These are phyloP conservation scores for Alopecurus myosuroides DNA, from an alignment of 176 grass and related monocot species.

Conservation along the genomic window DNA sequence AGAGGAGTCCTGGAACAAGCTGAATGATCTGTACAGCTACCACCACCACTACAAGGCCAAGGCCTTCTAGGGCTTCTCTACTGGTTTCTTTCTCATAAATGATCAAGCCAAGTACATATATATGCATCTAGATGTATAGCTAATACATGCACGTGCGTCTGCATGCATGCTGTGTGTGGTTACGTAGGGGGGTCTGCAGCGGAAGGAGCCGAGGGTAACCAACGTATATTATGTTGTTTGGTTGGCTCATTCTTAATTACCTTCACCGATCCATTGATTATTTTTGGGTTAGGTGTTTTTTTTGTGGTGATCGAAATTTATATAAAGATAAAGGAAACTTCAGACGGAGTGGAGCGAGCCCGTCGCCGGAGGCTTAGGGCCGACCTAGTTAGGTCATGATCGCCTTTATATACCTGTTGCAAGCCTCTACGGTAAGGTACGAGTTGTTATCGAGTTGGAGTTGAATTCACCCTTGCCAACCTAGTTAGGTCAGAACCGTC, in stretches of 20 bases:
- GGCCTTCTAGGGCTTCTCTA: constrained; percentile 22
- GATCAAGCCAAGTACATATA: background rate
- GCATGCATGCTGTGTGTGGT: background rate
- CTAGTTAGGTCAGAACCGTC: too few relatives aligned
- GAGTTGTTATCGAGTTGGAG: too few relatives aligned
- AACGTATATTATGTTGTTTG: constrained; percentile 21
- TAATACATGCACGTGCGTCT: background rate
- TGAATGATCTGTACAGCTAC: constrained; percentile 43
- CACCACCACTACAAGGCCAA: constrained; percentile 20
- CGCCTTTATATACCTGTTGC: too few relatives aligned
- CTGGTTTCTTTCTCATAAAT: background rate
- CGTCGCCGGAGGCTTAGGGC: too few relatives aligned
- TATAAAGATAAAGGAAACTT: too few relatives aligned
- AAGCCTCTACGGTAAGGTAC: too few relatives aligned
- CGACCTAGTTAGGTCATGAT: too few relatives aligned
- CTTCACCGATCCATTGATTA: background rate
- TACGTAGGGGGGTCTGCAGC: background rate
- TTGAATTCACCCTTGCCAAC: too few relatives aligned
- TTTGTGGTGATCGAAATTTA: too few relatives aligned
- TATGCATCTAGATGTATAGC: background rate
- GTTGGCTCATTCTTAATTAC: background rate
- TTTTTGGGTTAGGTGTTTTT: constrained; percentile 2
- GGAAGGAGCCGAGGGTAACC: background rate
- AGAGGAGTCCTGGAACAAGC: constrained; percentile 77
- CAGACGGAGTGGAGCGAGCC: too few relatives aligned